phyloP scores from a whole-genome alignment of 495 filamentous ascomycete species.

The Podospora appendiculata region DNA sequence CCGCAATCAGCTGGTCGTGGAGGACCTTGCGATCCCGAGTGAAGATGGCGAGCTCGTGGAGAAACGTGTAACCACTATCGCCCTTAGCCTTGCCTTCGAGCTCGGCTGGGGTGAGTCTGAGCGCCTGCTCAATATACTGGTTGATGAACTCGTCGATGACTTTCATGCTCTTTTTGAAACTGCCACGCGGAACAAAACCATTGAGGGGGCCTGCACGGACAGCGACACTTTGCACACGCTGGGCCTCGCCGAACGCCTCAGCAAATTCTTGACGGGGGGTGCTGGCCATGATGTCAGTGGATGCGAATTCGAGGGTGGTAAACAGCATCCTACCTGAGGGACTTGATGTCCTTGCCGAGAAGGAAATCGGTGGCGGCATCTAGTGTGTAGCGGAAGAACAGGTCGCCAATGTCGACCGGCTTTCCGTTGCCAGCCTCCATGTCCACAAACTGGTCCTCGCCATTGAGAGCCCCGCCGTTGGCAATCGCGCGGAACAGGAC shows the following conservation, averaged over 20 bases:
- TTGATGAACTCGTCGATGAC: slow-evolving; percentile 68
- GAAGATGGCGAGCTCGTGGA: slow-evolving; percentile 69
- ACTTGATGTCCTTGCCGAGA: slow-evolving; percentile 68
- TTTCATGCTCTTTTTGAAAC: slow-evolving; percentile 55
- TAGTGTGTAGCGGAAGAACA: slow-evolving; percentile 76
- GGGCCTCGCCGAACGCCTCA: slow-evolving; percentile 67
- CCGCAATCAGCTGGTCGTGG: slow-evolving; percentile 70
- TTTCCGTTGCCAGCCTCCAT: slow-evolving; percentile 37
- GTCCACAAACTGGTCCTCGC: slow-evolving; percentile 34
- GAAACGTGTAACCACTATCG: slow-evolving; percentile 67
- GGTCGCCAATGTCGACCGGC: slow-evolving; percentile 57
- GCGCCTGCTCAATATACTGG: slow-evolving; percentile 59
- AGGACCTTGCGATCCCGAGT: slow-evolving; percentile 66
- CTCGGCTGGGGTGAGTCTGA: slow-evolving; percentile 54
- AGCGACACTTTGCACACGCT: slow-evolving; percentile 56
- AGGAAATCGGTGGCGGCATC: slow-evolving; percentile 82
- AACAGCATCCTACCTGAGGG: slow-evolving; percentile 38
- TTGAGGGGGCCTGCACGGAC: slow-evolving; percentile 51
- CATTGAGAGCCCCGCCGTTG: slow-evolving; percentile 44
- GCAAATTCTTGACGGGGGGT: slow-evolving; percentile 49
- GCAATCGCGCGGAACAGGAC: slow-evolving; percentile 52
- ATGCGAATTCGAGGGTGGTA: neutral
- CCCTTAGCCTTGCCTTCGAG: slow-evolving; percentile 53
- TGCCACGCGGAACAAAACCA: slow-evolving; percentile 43
- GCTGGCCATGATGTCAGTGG: slow-evolving; percentile 8